A percentile compares a stretch with the other conserved stretches of the same genome.
phyloP scores from a whole-genome alignment of 202 grass and related monocot genomes.

The Zoysia matrella region DNA sequence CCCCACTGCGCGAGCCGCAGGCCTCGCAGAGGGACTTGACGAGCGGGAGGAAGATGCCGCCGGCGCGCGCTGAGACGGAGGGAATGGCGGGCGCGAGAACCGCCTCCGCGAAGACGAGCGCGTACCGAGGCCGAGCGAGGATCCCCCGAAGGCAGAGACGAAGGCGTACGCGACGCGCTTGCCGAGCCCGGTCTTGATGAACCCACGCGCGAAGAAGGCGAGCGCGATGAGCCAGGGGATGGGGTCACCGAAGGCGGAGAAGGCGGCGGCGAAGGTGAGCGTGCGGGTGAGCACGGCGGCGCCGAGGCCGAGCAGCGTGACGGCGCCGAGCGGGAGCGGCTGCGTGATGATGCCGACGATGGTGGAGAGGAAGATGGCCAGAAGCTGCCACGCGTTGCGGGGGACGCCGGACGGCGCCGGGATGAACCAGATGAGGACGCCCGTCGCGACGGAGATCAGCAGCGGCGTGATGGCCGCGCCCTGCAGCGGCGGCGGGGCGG shows the following conservation, averaged over 20 bases:
- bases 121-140: conserved; percentile 92
- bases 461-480: conserved; percentile 82
- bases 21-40: conserved; percentile 46
- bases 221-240: conserved; percentile 99
- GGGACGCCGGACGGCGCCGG: conserved; percentile 75
- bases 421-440: conserved; percentile 71
- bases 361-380: conserved; percentile 89
- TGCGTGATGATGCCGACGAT: conserved; percentile 97
- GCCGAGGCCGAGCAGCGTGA: conserved; percentile 85
- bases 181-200: conserved; percentile 94
- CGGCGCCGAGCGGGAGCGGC: conserved; percentile 89
- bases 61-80: conserved; percentile 80
- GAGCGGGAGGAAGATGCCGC: conserved; percentile 90
- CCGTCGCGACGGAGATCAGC: conserved; percentile 58
- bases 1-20: no score
- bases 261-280: conserved; percentile 83
- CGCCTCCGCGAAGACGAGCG: conserved; percentile 94
- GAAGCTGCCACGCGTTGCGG: conserved; percentile 89
- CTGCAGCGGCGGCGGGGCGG: conserved; percentile 45
- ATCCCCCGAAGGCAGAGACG: conserved; percentile 84
- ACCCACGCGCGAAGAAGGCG: conserved; percentile 91
- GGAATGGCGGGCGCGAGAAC: conserved; percentile 91
- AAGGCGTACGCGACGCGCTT: conserved; percentile 91
- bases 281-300: conserved; percentile 85
- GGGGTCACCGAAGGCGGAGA: conserved; percentile 95